A percentile compares a stretch with the other conserved stretches of the same genome.
Conservation (phyloP, 73 alveolate genomes). For the Blepharisma stoltei region DNA sequence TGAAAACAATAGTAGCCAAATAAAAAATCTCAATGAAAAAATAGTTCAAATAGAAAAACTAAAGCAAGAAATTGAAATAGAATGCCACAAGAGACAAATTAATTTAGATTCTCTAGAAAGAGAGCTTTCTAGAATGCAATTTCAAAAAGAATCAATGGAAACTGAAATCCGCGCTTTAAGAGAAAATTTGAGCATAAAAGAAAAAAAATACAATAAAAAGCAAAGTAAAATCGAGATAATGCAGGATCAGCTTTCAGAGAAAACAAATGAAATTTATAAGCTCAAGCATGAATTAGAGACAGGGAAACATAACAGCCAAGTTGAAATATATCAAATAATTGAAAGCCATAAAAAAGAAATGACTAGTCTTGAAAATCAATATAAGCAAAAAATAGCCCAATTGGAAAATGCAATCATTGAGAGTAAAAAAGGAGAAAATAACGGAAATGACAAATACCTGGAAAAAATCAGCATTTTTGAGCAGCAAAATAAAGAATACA, state of each 20-base stretch:
- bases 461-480: too few species aligned
- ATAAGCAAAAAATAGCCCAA: neutral
- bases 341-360: neutral
- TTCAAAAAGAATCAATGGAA: constrained; percentile 5
- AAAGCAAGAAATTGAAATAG: constrained; percentile 13
- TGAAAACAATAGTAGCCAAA: neutral
- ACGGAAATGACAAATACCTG: too few species aligned
- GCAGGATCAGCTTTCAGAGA: neutral
- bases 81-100: neutral
- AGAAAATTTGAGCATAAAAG: neutral
- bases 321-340: neutral
- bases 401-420: neutral
- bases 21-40: neutral
- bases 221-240: constrained; percentile 7
- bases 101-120: neutral
- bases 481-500: neutral
- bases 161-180: constrained; percentile 12
- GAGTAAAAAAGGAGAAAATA: neutral
- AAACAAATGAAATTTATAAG: neutral
- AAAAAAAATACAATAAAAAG: neutral
- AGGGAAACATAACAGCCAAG: neutral
- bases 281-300: neutral
- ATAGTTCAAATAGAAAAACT: neutral
- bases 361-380: neutral
- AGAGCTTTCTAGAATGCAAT: neutral